Evolutionary conservation across 345 rosid species (phyloP).

Genomic region (Ceriops zippeliana): DNA sequence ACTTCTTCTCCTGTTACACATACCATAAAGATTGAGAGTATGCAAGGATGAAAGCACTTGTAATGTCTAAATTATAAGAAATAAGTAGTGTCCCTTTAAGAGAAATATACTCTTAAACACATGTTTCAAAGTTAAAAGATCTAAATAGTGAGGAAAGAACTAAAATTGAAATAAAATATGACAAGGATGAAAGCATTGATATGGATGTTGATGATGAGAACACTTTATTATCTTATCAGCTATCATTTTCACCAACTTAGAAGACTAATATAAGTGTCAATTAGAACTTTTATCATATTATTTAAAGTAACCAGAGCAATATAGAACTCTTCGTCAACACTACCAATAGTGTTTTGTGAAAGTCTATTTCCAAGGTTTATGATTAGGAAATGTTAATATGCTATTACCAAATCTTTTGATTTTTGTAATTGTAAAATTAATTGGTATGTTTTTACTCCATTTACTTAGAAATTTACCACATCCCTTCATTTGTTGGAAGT

Average conservation of each 20-base stretch:
- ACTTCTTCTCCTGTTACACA: constrained; percentile 16
- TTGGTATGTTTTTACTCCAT: no score
- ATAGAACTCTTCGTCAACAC: no score
- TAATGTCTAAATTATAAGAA: constrained; percentile 15
- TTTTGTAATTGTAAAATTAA: no score
- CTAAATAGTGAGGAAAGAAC: constrained; percentile 26
- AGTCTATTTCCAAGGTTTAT: no score
- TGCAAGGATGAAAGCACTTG: constrained; percentile 16
- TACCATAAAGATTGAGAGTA: constrained; percentile 20
- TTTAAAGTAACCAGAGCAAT: no score
- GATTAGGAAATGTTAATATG: no score
- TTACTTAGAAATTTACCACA: no score
- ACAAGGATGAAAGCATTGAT: constrained; percentile 27
- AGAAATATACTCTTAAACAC: constrained; percentile 21
- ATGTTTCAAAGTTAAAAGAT: constrained; percentile 14
- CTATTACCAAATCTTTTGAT: no score
- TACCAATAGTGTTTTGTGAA: no score
- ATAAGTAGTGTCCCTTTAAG: not conserved
- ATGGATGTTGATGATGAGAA: constrained; percentile 41
- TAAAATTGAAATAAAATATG: constrained; percentile 31
- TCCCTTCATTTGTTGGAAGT: no score
- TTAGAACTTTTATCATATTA: not conserved
- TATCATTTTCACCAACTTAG: not conserved
- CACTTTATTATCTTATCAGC: constrained; percentile 19
- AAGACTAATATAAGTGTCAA: not conserved